These are phyloP conservation scores for Xylaria sp. DNA, from an alignment of 2,329 filamentous ascomycete species.

Conservation along the genomic window DNA sequence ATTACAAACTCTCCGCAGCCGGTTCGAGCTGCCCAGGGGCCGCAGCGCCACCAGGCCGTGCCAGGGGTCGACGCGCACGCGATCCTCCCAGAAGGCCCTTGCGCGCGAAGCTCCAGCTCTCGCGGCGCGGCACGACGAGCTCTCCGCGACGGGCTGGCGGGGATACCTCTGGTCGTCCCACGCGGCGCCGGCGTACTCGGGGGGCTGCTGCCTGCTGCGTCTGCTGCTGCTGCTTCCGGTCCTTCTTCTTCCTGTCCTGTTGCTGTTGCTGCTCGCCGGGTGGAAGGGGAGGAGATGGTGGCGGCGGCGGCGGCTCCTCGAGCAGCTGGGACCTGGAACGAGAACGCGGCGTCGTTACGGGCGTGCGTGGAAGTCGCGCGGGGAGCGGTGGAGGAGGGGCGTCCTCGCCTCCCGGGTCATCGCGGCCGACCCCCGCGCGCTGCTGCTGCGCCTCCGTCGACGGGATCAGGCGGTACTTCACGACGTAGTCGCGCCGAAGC, in stretches of 20 bases:
- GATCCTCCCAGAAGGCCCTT: slow-evolving; percentile 48
- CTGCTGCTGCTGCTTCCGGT: too few relatives aligned
- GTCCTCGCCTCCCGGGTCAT: slow-evolving; percentile 34
- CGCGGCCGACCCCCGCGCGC: slow-evolving; percentile 42
- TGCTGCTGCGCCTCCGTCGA: slow-evolving; percentile 43
- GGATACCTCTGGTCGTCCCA: slow-evolving; percentile 52
- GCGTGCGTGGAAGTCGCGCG: slow-evolving; percentile 42
- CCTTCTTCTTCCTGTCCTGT: too few relatives aligned
- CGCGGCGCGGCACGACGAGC: slow-evolving; percentile 39
- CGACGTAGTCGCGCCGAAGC: slow-evolving; percentile 49
- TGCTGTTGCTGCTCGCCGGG: too few relatives aligned
- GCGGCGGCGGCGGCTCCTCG: too few relatives aligned
- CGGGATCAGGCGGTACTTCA: slow-evolving; percentile 51
- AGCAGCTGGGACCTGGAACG: slow-evolving; percentile 50
- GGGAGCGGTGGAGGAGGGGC: slow-evolving; percentile 44
- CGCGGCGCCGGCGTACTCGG: slow-evolving; percentile 46
- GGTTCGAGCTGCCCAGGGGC: slow-evolving; percentile 4
- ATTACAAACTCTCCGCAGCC: slow-evolving; percentile 7
- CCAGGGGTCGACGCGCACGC: slow-evolving; percentile 43
- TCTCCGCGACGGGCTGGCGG: slow-evolving; percentile 47
- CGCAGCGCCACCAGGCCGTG: slow-evolving; percentile 4
- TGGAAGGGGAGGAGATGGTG: too few relatives aligned
- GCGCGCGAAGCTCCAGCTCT: slow-evolving; percentile 42
- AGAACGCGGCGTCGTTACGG: slow-evolving; percentile 46
- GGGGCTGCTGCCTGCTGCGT: slow-evolving; percentile 46